Evolutionary conservation across 768 basidiomycete species (phyloP).

Genomic region (Lentinula detonsa): DNA sequence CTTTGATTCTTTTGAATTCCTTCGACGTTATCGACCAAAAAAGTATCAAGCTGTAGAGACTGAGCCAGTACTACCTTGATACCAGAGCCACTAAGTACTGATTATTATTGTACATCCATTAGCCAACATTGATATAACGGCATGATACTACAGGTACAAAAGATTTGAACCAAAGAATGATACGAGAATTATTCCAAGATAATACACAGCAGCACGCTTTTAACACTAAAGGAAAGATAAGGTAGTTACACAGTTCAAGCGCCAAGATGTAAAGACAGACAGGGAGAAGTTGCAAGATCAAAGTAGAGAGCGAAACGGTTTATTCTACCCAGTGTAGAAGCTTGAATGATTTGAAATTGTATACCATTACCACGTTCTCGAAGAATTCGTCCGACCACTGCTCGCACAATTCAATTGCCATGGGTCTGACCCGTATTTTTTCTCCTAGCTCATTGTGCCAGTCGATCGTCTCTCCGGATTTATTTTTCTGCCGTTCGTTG

Average conservation of each 20-base stretch:
- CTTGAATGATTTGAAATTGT: constrained; percentile 4
- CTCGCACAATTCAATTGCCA: constrained; percentile 41
- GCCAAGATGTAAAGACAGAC: constrained; percentile 2
- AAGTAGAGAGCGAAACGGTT: not conserved
- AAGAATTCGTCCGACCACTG: constrained; percentile 60
- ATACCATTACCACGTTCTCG: constrained; percentile 43
- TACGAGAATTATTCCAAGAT: not conserved
- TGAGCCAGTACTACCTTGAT: constrained; percentile 7
- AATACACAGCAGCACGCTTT: not conserved
- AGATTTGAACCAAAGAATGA: not conserved
- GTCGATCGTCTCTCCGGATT: constrained; percentile 26
- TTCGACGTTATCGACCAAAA: constrained; percentile 13
- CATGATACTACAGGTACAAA: not conserved
- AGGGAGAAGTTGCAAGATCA: not conserved
- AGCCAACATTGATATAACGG: not conserved
- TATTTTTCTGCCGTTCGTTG: constrained; percentile 50
- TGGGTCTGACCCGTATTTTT: constrained; percentile 40
- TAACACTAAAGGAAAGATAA: not conserved
- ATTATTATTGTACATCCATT: not conserved
- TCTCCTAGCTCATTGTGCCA: constrained; percentile 29
- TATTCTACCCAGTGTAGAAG: constrained; percentile 3
- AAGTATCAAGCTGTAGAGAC: constrained; percentile 29
- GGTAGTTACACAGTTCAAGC: not conserved
- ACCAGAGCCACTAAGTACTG: not conserved
- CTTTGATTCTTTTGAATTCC: constrained; percentile 19